Base-by-base conservation (phyloP, 139 green algal species). In the Haematococcus sp. region DNA sequence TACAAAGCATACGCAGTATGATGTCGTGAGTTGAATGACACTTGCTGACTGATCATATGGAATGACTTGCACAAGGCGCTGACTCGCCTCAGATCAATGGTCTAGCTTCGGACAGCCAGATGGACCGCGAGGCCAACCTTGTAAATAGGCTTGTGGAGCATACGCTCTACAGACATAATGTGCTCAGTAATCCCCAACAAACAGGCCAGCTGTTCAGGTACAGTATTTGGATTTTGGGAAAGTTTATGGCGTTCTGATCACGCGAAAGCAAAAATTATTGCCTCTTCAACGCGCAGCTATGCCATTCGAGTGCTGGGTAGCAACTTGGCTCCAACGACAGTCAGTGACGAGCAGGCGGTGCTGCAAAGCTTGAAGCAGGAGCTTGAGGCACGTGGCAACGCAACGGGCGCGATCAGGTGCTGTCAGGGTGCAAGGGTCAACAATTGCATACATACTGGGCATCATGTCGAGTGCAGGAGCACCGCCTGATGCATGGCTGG, bases 331-430 rank as follows among this genome's bases (percentile, higher is more conserved):
- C 30, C 64, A 40, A 59, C 23, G n/a, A 59, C 40, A 19, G 11
- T 71, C 32, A 34, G 59, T 34, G 64, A 71, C 23, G 64, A 71
- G 40, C 64, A 71, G 64, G n/a, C 40, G 3, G n/a, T 58, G 23
- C 35, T 71, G 20, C 64, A 71, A 35, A 28, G 32, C 23, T 35
- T 71, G 22, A 22, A 35, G 7, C 23, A 25, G 40, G 64, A 71
- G 35, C 64, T 71, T 22, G 64, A 56, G 35, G 16, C 25, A 20
- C 64, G 43, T 16, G 35, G 64, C 35, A 71, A 35, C 15, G n/a
- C 35, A 40, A n/a, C n/a, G 22, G 22, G 30, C 4, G 64, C 40
- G 19, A 35, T 35, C n/a, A 71, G 64, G 64, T 34, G n/a, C 16
- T 69, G 19, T 28, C 19, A 27, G 20, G 32, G 9, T 19, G 32